These are phyloP conservation scores for Nothophaeocryptopus gaeumannii DNA, from an alignment of 2,329 filamentous ascomycete species.

Conservation along the genomic window DNA sequence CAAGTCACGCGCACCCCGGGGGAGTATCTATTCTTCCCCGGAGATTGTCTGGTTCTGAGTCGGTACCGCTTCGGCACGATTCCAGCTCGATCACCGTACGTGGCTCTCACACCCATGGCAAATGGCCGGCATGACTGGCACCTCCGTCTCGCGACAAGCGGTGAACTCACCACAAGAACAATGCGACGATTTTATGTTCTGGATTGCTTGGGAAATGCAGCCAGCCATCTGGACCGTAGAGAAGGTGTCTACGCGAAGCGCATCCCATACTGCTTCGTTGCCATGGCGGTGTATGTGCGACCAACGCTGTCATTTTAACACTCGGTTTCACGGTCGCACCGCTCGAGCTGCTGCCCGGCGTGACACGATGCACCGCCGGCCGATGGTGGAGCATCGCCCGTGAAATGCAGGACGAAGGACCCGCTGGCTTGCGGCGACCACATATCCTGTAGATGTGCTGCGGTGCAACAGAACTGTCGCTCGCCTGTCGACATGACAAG, in stretches of 20 bases:
- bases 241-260: too few relatives aligned
- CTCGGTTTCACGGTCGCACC: conserved; percentile 19
- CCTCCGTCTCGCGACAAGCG: conserved; percentile 15
- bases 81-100: conserved; percentile 1
- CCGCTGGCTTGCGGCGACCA: conserved; percentile 4
- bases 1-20: conserved; percentile 3
- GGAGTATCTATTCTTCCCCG: conserved; percentile 12
- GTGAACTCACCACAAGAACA: conserved; percentile 26
- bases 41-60: conserved; percentile 16
- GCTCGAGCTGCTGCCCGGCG: conserved; percentile 25
- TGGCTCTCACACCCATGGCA: conserved; percentile 2
- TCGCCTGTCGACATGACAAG: conserved; percentile 23
- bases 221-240: conserved; percentile 7
- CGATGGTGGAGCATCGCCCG: neutral
- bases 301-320: conserved; percentile 23
- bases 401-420: conserved; percentile 3
- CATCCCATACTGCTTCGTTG: neutral
- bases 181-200: conserved; percentile 15
- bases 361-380: conserved; percentile 14
- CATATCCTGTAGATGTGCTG: conserved; percentile 8
- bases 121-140: conserved; percentile 7
- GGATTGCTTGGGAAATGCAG: conserved; percentile 18
- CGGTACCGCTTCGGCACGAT: conserved; percentile 14
- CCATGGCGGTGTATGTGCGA: conserved; percentile 21
- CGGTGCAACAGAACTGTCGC: conserved; percentile 26